Evolutionary conservation across 257 asterid genomes (phyloP), one percentile per base, ranked within the genome.

Genomic region (Buddleja alternifolia): DNA sequence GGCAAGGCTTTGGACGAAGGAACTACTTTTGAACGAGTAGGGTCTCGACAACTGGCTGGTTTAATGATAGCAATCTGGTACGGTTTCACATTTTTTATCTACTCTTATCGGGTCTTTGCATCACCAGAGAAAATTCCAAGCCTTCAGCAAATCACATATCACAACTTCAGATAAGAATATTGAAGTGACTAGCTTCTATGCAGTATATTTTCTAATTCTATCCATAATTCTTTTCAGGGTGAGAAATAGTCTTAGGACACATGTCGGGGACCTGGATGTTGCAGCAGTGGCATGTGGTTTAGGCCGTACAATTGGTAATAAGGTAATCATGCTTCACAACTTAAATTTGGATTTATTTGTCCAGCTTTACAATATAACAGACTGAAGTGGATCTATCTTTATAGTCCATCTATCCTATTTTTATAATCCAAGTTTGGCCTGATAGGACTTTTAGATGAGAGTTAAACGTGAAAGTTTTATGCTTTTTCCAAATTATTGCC

Each of bases 241-340:
- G 73, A 80, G 97, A 71, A 92, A 84, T 69, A 46, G 85, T 24
- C 89, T 90, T 21, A 78, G 98, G 75, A 74, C 81, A 20, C 86
- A 90, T 67, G 90, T 84, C 4, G 98, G 98, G 36, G 98, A 92
- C 67, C 87, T 92, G 21, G 98, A 92, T 24, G 95, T 89, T 68
- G 86, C 77, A 48, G 98, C 98, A 61, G 98, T 92, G 1, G 97
- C 97, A 2, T 92, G 98, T 76, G 98, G 98, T 34, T 83, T 90
- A 67, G 98, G 98, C 24, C 98, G 91, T 42, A 97, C 98, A 2
- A 88, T 92, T 53, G 99, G 99, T 75, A 94, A 94, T 62, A 94
- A 94, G 97, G 99, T 86, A 80, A 77, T 48, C 42, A 40, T 2
- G 15, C 4, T 21, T 68, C 37, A 24, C 37, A 16, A 52, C 40